Evolutionary conservation across 441 rosid species (phyloP), one percentile per base, ranked within the genome.

Genomic region (Adansonia madagascariensis): DNA sequence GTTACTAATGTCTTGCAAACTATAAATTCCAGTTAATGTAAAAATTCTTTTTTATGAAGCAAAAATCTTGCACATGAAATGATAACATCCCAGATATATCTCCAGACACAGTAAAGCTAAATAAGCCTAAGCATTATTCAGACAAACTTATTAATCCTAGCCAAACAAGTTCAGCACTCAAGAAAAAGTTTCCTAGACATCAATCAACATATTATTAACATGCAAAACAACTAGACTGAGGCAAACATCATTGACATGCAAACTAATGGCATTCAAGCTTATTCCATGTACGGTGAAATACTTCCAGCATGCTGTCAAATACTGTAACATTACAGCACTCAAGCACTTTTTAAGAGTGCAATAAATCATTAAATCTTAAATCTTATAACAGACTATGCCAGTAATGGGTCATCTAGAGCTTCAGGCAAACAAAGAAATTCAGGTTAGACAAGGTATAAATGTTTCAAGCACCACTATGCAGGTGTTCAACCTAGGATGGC

Each of bases 341-440:
- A 65, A 41, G 50, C 71, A 66, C 53, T 63, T 18, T 43, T 10
- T 18, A 66, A 18, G 71, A 18, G 27, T 27, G 59, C 18, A 49
- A 27, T 8, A 73, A 41, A 20, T 43, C 53, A 22, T 44, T 3
- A 20, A 55, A 0, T 57, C 43, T 44, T 3, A 20, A 55, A 0
- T 57, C 43, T 73, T 44, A 44, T 43, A 73, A 52, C n/a, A 55
- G 46, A 71, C 18, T 55, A 49, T 6, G 31, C 18, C 3, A 17
- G n/a, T 18, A 53, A 71, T 35, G 63, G 6, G 50, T 55, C 31
- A 39, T 64, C 12, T 2, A 75, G 10, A 18, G 46, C 62, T 52
- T 76, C 43, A 75, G 57, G 41, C 24, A 24, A 49, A 66, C 18
- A 76, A 55, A 66, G 17, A 41, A 65, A 66, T 43, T 44, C 27